Percentiles rank a stretch among this genome's conserved stretches.
Conservation (phyloP, 2,329 filamentous ascomycete species). For the Pestalotiopsis sp. region DNA sequence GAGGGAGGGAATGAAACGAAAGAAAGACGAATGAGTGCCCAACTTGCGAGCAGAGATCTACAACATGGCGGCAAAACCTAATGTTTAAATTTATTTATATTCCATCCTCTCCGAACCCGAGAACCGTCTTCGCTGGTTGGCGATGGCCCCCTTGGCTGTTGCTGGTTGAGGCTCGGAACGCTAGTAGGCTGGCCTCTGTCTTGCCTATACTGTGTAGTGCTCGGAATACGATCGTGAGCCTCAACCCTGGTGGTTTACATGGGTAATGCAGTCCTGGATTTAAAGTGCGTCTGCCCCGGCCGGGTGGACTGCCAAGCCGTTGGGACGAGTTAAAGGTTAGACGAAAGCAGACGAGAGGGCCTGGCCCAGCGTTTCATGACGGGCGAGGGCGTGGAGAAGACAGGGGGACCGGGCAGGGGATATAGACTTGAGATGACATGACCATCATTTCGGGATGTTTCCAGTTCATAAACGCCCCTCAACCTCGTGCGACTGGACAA, state of each 20-base stretch:
- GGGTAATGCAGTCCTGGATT: neutral
- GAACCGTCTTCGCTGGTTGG: neutral
- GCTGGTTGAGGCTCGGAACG: neutral
- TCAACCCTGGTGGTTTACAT: neutral
- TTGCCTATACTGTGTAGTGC: slow-evolving; percentile 1
- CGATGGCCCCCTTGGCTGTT: neutral
- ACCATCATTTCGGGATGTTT: slow-evolving; percentile 2
- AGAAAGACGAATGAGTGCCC: slow-evolving; percentile 3
- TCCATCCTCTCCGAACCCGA: neutral
- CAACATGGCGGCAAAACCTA: neutral
- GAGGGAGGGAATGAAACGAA: neutral
- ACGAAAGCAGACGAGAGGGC: neutral
- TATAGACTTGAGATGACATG: neutral
- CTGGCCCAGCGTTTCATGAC: slow-evolving; percentile 6
- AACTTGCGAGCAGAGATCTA: neutral
- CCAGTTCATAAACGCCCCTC: neutral
- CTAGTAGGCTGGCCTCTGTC: neutral
- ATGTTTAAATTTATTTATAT: slow-evolving; percentile 10
- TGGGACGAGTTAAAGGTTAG: neutral
- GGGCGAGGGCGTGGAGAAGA: slow-evolving; percentile 3
- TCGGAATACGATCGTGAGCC: neutral
- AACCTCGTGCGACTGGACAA: neutral
- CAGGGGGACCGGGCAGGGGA: neutral
- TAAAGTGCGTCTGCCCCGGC: neutral
- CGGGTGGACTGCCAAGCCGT: neutral